Base-by-base conservation (phyloP, 345 rosid species). In the Gossypioides kirkii region DNA sequence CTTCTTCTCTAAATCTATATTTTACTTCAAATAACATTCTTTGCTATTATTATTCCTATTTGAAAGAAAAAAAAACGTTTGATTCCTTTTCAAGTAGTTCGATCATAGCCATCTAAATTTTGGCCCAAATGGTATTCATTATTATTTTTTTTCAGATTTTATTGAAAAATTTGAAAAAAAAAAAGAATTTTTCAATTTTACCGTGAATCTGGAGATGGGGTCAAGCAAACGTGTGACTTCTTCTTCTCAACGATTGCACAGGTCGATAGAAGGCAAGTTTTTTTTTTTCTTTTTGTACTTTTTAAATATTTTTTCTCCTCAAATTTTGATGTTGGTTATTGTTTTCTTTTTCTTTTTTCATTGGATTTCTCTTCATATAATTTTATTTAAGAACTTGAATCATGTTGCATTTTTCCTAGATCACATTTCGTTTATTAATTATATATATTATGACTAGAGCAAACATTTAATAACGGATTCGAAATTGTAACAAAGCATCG, bases 171-270 rank as follows among this genome's bases (percentile, higher is more conserved):
- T 12, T 22, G 23, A 5, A n/a, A n/a, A n/a, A n/a, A n/a, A n/a
- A n/a, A n/a, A n/a, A n/a, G 9, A 1, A 26, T 41, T 32, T 32
- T 32, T 32, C 7, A 5, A 32, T 32, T 32, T 32, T 32, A 32
- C 7, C 70, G 66, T 65, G 70, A 61, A 25, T 52, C 50, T 17
- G 59, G 64, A 61, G 72, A 81, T 78, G 84, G 80, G 84, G 54
- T 78, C 77, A 43, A 75, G 76, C 25, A 70, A 73, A 50, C 72
- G 80, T 38, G 80, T 71, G 69, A 72, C 69, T 54, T 75, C 84
- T 52, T 77, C 84, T 58, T 65, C 80, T 10, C 78, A 61, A 18
- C 73, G 71, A 2, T 73, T 50, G 71, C 80, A 70, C 46, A 59
- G 43, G 38, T 47, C 78, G 45, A 78, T 76, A 50, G 53, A 73